Base-by-base conservation (phyloP, 495 filamentous ascomycete genomes). In the Trichoderma orchidacearum region DNA sequence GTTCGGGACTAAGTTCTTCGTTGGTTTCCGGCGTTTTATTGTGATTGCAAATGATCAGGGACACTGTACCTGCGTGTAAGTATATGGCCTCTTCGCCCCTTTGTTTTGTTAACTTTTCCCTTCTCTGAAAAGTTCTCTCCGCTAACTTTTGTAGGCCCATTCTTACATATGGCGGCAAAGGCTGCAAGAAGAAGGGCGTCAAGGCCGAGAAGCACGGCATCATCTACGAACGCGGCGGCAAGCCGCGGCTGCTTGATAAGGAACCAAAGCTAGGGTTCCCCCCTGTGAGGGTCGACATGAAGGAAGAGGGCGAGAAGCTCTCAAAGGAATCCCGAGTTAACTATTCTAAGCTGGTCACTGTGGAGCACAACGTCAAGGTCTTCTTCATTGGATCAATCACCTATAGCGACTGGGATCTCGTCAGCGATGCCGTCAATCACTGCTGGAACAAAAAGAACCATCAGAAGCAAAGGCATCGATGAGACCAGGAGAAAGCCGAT, bases 11-110 rank as follows among this genome's bases (percentile, higher is more conserved):
- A 59, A 58, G n/a, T 73, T 76, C 21, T 74, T 73, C 45, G 55
- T 71, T 9, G 68, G 72, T 3, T 67, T 72, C 52, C 70, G 75
- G 0, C 70, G 75, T 17, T 75, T 75, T 36, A 72, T 78, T 27
- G 70, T 78, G 3, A 65, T 78, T 1, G 71, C 67, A 1, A 76
- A 66, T 32, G 72, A 75, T 32, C 68, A 73, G 34, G 75, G 75
- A 11, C 66, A 75, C 51, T 73, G 70, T 51, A 72, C 72, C 27
- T 78, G 75, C 67, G 72, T 77, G 75, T 77, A 64, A 68, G 72
- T 56, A 18, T 35, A n/a, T 8, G 41, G 15, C 23, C 17, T 1
- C 51, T 30, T 12, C 8, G 3, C 3, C n/a, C 29, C 23, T 23
- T 56, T 30, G 11, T 28, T 23, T 41, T 36, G 32, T 54, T 15